Evolutionary conservation across 345 rosid species (phyloP).

Genomic region (Microthlaspi erraticum): DNA sequence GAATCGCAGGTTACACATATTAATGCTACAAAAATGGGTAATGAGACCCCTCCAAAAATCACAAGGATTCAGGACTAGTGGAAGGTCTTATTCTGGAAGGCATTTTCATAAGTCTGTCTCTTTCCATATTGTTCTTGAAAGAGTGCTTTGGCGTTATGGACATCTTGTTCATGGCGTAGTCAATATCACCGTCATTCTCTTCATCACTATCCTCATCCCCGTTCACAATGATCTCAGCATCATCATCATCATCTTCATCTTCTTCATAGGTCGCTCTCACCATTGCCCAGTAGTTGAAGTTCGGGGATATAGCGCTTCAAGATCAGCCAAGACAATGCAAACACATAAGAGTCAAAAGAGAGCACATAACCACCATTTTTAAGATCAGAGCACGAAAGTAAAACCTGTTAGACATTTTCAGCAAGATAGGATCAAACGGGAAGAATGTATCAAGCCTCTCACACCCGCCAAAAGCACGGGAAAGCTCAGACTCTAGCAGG

Average conservation of each 20-base stretch:
- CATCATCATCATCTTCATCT: constrained; percentile 55
- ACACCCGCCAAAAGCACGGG: constrained; percentile 74
- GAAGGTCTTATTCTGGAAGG: constrained; percentile 80
- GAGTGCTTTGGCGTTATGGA: constrained; percentile 73
- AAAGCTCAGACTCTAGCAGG: constrained; percentile 66
- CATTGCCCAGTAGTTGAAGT: constrained; percentile 73
- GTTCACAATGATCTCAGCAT: constrained; percentile 45
- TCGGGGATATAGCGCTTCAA: constrained; percentile 60
- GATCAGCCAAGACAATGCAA: background rate
- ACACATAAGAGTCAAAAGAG: background rate
- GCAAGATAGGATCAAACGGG: constrained; percentile 90
- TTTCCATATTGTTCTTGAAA: constrained; percentile 44
- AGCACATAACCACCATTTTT: constrained; percentile 10
- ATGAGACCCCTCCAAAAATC: constrained; percentile 4
- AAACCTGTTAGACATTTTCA: constrained; percentile 75
- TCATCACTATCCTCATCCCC: constrained; percentile 54
- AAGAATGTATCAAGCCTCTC: constrained; percentile 92
- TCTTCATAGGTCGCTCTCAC: constrained; percentile 55
- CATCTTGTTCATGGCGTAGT: constrained; percentile 69
- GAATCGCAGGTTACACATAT: background rate
- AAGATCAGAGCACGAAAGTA: background rate
- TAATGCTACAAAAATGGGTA: constrained; percentile 32
- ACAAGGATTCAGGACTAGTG: constrained; percentile 55
- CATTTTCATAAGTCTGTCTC: constrained; percentile 56
- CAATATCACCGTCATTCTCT: constrained; percentile 48